A percentile compares a stretch with the other conserved stretches of the same genome.
Evolutionary conservation across 2,329 filamentous ascomycete genomes (phyloP).

Genomic region (Hymenoscyphus repandus): DNA sequence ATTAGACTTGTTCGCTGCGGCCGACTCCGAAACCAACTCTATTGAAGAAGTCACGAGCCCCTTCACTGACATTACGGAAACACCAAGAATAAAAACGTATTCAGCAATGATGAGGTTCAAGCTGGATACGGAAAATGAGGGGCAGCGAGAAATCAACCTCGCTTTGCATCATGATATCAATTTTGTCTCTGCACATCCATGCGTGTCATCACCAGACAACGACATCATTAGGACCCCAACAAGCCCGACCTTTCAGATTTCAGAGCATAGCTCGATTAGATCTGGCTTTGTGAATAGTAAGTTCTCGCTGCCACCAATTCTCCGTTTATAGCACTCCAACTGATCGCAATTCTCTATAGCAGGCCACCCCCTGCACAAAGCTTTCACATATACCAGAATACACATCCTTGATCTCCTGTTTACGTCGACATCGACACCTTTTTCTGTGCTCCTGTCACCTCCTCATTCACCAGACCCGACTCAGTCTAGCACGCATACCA

Average conservation of each 20-base stretch:
- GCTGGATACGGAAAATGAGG: conserved; percentile 16
- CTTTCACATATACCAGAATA: conserved; percentile 54
- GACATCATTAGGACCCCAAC: conserved; percentile 54
- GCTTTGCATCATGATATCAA: conserved; percentile 52
- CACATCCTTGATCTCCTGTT: conserved; percentile 52
- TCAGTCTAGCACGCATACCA: conserved; percentile 31
- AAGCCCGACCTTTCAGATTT: conserved; percentile 54
- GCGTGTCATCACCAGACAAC: conserved; percentile 51
- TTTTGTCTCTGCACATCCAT: conserved; percentile 63
- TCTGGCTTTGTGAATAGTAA: conserved; percentile 8
- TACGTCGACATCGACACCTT: conserved; percentile 15
- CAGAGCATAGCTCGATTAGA: conserved; percentile 29
- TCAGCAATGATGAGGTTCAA: conserved; percentile 30
- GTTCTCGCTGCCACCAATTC: background rate
- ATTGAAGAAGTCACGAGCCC: conserved; percentile 30
- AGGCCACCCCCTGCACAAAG: conserved; percentile 60
- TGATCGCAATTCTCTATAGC: conserved; percentile 21
- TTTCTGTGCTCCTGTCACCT: conserved; percentile 27
- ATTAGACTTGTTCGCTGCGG: conserved; percentile 43
- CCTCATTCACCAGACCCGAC: conserved; percentile 17
- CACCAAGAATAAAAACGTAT: conserved; percentile 24
- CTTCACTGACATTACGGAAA: conserved; percentile 9
- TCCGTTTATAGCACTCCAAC: background rate
- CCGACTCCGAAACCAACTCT: conserved; percentile 35
- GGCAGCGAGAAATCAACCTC: conserved; percentile 25